Base-by-base conservation (phyloP, 2,329 filamentous ascomycete genomes). In the Ceratocystis ficicola region DNA sequence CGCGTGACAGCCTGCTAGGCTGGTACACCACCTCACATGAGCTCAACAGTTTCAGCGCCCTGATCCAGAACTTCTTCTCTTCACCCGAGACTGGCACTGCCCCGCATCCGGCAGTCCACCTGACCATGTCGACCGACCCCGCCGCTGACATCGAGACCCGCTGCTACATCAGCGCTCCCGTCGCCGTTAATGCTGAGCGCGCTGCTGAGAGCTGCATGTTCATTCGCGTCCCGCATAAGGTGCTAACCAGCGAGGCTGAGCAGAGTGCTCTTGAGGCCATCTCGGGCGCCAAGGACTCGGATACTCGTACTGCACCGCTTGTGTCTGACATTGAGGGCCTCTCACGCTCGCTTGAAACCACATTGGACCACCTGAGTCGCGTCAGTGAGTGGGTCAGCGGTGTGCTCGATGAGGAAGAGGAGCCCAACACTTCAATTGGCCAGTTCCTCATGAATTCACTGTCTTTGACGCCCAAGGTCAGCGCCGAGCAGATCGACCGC, bases 21-120 rank as follows among this genome's bases (percentile, higher is more conserved):
- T 99, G 94, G 94, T 99, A 99, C 80, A 95, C 94, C 69, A 99
- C 94, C 62, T 92, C 89, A 74, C 87, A 90, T 76, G 93, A 97
- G 78, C 85, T 99, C 74, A 97, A 99, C 85, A 95, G 88, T 75
- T 99, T 99, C 83, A 94, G 88, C 75, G 94, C 94, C 72, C 85
- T 99, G 73, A 99, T 96, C 78, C 94, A 99, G 80, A 99, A 99
- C 83, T 99, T 97, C 82, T 99, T 97, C 82, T 90, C 89, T 74
- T 89, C 90, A 74, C 91, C 95, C 73, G 94, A 95, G 73, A 95
- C 96, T 70, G 94, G 94, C 75, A 99, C 94, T 67, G 96, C 88
- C 80, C 94, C 94, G 65, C 90, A 96, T 78, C 94, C 94, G n/a
- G 93, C 94, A 70, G 88, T 99, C 62, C 94, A 99, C 79, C 82